Base-by-base conservation (phyloP, 2,329 filamentous ascomycete species). In the Ophiostoma australiae region DNA sequence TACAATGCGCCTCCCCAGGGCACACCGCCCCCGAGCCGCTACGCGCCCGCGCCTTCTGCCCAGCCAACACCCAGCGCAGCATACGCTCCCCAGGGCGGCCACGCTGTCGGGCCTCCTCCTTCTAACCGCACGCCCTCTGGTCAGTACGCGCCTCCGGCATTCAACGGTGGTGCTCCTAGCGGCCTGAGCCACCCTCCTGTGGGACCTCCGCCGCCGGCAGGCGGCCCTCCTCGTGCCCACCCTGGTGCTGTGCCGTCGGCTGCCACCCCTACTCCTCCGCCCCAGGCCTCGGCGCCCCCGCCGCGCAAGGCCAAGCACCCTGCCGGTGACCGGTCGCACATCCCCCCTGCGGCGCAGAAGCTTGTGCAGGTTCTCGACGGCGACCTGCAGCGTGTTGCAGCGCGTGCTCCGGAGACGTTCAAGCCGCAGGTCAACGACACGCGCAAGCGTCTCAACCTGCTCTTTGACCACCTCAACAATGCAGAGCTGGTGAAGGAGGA, bases 381-480 rank as follows among this genome's bases (percentile, higher is more conserved):
- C 41, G 94, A 98, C 76, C 93, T 98, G 88, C 90, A 94, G 76
- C 91, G 93, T 44, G 91, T 99, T 70, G 94, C 94, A 72, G 82
- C 89, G 41, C 91, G 92, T 75, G 95, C 95, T 0, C 95, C 95
- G 23, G 84, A 90, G n/a, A 89, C 90, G 20, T 97, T 95, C 82
- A 90, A 92, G 74, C 86, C 89, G 17, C 94, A 98, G 79, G 93
- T 99, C 27, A 91, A 93, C 76, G 95, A 98, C 78, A 95, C 94
- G 1, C 92, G 97, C 79, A 97, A 97, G 82, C 89, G 95, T 37
- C 85, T 99, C 72, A 92, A 91, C 76, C 89, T 97, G 68, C 84
- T 99, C n/a, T 98, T 97, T 79, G 94, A 99, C 78, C 93, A 97
- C 79, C 84, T 99, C 67, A 99, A 98, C 85, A 98, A 98, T 75